These are phyloP conservation scores for Circinella minor DNA, from an alignment of 371 early-diverging fungal species.

Conservation along the genomic window DNA sequence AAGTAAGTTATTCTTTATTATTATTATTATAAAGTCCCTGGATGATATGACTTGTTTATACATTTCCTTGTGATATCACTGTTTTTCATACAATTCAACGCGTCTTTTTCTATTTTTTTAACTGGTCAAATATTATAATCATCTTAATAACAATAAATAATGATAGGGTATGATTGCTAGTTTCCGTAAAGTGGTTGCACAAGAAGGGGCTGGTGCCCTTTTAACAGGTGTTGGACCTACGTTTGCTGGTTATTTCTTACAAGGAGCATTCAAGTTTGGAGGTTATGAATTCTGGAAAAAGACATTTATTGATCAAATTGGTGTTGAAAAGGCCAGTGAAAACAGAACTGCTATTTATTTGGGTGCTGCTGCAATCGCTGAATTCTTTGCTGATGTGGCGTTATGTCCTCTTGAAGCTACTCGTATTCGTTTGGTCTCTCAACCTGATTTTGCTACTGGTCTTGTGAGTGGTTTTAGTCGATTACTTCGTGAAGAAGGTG, in stretches of 20 bases:
- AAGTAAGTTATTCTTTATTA: constrained; percentile 27
- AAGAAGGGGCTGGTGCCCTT: constrained; percentile 86
- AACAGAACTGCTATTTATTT: constrained; percentile 87
- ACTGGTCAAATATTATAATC: no score
- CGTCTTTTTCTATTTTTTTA: no score
- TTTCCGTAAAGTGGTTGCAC: constrained; percentile 75
- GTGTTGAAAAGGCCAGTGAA: constrained; percentile 78
- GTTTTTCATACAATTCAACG: no score
- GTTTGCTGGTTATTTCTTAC: constrained; percentile 84
- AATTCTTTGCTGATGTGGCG: constrained; percentile 43
- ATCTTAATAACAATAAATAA: no score
- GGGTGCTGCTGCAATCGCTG: constrained; percentile 84
- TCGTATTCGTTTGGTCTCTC: constrained; percentile 80
- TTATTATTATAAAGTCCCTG: no score
- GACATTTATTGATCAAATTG: constrained; percentile 71
- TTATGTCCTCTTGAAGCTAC: constrained; percentile 73
- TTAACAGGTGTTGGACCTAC: constrained; percentile 89
- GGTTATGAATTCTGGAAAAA: constrained; percentile 91
- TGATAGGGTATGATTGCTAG: constrained; percentile 55
- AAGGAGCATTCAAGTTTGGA: constrained; percentile 93
- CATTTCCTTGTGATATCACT: no score
- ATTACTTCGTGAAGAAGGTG: constrained; percentile 73
- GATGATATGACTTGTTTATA: no score
- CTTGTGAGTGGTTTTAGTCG: constrained; percentile 65
- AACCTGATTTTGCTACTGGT: constrained; percentile 73